A percentile compares a stretch with the other conserved stretches of the same genome.
These are phyloP conservation scores for Exophiala dermatitidis DNA, from an alignment of 2,329 filamentous ascomycete species.

Conservation along the genomic window DNA sequence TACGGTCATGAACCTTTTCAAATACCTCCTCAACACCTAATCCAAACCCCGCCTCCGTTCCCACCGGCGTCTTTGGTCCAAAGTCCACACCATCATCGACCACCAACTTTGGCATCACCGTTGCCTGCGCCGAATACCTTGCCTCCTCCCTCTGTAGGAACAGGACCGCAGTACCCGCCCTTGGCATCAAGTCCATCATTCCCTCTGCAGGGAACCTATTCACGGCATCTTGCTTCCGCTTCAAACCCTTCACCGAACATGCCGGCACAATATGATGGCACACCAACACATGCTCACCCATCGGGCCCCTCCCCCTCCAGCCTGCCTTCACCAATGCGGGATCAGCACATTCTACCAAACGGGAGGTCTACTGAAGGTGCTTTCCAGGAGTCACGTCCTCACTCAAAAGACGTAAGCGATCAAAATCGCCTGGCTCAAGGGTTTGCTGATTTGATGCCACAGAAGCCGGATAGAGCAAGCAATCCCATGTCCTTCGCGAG, in stretches of 20 bases:
- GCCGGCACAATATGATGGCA: constrained; percentile 36
- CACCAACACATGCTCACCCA: constrained; percentile 38
- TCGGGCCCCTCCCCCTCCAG: constrained; percentile 33
- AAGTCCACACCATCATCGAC: constrained; percentile 36
- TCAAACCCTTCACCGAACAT: constrained; percentile 27
- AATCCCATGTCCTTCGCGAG: constrained; percentile 96
- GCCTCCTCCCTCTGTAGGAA: constrained; percentile 20
- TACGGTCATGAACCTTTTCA: constrained; percentile 37
- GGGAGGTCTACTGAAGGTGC: constrained; percentile 31
- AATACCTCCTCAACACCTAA: constrained; percentile 28
- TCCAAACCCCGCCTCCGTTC: constrained; percentile 39
- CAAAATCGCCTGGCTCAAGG: not conserved
- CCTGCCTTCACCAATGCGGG: constrained; percentile 38
- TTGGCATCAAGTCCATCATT: constrained; percentile 22
- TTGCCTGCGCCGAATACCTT: constrained; percentile 29
- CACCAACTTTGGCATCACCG: constrained; percentile 35
- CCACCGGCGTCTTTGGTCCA: constrained; percentile 32
- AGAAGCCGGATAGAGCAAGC: constrained; percentile 66
- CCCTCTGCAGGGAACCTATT: constrained; percentile 22
- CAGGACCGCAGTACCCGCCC: constrained; percentile 19
- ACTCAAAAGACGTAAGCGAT: constrained; percentile 34
- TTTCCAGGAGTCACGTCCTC: constrained; percentile 34
- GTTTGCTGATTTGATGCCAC: constrained; percentile 26
- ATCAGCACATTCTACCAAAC: constrained; percentile 34
- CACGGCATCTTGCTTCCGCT: constrained; percentile 12